Base-by-base conservation (phyloP, 495 filamentous ascomycete genomes). In the Podospora conica region DNA sequence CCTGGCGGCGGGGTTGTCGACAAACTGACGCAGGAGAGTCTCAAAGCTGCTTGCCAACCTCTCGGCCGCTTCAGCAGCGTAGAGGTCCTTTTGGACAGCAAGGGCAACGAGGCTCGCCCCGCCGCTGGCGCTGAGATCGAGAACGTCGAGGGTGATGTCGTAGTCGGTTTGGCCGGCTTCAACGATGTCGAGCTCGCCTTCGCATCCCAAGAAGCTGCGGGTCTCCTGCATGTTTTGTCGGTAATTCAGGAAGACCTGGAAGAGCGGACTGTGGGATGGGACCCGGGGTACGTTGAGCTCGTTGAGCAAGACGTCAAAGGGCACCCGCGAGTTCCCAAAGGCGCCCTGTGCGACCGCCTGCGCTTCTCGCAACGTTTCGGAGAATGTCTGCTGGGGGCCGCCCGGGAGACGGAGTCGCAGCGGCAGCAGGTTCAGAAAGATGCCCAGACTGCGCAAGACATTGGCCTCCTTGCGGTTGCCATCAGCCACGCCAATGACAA, bases 351-450 rank as follows among this genome's bases (percentile, higher is more conserved):
- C 53, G 1, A 23, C 66, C 22, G 62, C 22, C 5, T 62, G 67
- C 1, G 72, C 64, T 3, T 64, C 60, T 3, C 55, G 9, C 0
- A 74, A 24, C 12, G 68, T 18, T 1, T 70, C 48, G 3, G 10
- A 55, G 22, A 77, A 77, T 0, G 15, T 48, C 9, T 60, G 48
- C 12, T 56, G 25, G 18, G 15, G 0, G 6, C 28, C 27, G 1
- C 24, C 12, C 24, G 57, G 12, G 18, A 64, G 60, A 18, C 48
- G 65, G 69, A 83, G 78, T 2, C 71, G 73, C 3, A 86, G 29
- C 0, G 84, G 75, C 0, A 87, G 71, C 2, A 85, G 63, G 60
- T 88, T 85, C 9, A 84, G 55, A 33, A 75, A 81, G 28, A 77
- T 61, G 9, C 85, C 80, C 18, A 86, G 67, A 12, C 64, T 79